phyloP scores from a whole-genome alignment of 441 rosid species.

The Aleurites moluccanus region DNA sequence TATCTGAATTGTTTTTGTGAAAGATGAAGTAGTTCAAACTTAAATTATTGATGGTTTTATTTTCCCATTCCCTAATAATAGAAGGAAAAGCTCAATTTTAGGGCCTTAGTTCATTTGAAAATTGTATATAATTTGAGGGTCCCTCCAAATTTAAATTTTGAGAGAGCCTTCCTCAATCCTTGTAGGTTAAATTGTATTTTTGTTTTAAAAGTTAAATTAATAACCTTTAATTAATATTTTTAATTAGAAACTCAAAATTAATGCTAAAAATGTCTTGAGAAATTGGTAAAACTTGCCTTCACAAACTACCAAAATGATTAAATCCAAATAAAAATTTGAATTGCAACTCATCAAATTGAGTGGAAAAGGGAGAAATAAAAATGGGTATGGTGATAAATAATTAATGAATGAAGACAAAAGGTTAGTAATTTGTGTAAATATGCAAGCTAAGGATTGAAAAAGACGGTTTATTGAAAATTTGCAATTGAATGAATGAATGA shows the following conservation, averaged over 20 bases:
- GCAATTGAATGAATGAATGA: slow-evolving; percentile 1
- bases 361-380: no score
- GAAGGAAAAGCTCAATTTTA: slow-evolving; percentile 15
- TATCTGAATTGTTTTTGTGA: slow-evolving; percentile 19
- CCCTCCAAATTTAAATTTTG: background rate
- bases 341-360: no score
- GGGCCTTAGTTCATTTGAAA: slow-evolving; percentile 12
- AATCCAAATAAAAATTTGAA: no score
- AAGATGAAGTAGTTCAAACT: background rate
- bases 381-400: no score
- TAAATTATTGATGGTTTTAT: slow-evolving; percentile 9
- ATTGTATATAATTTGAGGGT: slow-evolving; percentile 9
- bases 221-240: no score
- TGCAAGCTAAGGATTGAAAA: background rate
- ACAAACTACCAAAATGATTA: background rate
- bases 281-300: no score
- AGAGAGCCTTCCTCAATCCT: background rate
- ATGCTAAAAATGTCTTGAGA: no score
- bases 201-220: background rate
- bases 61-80: background rate
- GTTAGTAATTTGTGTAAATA: background rate
- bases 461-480: background rate
- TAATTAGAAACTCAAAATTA: no score
- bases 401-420: background rate
- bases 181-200: no score